phyloP scores from a whole-genome alignment of 768 basidiomycete genomes.

The Boletus rubroflammeus region DNA sequence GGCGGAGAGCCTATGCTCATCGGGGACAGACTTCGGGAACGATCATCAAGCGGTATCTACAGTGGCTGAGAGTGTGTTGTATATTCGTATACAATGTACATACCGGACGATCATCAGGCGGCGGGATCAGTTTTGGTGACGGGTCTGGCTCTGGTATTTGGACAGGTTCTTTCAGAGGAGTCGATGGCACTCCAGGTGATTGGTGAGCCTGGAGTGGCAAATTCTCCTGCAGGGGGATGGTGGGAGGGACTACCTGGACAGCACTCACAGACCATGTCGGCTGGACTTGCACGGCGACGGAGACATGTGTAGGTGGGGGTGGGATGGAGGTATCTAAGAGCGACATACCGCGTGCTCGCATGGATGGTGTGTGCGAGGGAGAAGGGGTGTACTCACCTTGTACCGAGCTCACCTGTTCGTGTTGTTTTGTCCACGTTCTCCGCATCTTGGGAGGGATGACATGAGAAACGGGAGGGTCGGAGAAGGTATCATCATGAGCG shows the following conservation, averaged over 20 bases:
- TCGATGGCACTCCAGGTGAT: conserved; percentile 6
- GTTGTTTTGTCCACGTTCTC: conserved; percentile 52
- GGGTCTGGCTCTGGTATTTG: neutral
- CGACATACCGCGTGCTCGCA: conserved; percentile 29
- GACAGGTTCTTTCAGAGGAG: conserved; percentile 9
- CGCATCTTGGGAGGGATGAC: conserved; percentile 63
- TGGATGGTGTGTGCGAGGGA: conserved; percentile 7
- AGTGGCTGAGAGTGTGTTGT: conserved; percentile 21
- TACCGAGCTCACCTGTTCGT: conserved; percentile 40
- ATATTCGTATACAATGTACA: conserved; percentile 9
- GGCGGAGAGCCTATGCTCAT: conserved; percentile 57
- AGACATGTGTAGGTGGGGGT: conserved; percentile 31
- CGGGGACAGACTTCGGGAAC: conserved; percentile 51
- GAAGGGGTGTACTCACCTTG: conserved; percentile 35
- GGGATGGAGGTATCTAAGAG: conserved; percentile 26
- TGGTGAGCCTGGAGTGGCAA: conserved; percentile 1
- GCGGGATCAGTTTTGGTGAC: conserved; percentile 14
- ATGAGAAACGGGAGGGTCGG: conserved; percentile 31
- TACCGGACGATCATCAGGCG: conserved; percentile 21
- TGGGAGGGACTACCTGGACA: conserved; percentile 34
- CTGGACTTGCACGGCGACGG: conserved; percentile 46
- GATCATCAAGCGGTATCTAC: conserved; percentile 30
- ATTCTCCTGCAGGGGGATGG: conserved; percentile 14
- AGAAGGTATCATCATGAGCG: conserved; percentile 40
- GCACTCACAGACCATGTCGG: conserved; percentile 36